These are phyloP conservation scores for Mycosphaerelloides madeirae DNA, from an alignment of 2,329 filamentous ascomycete species.

Conservation along the genomic window DNA sequence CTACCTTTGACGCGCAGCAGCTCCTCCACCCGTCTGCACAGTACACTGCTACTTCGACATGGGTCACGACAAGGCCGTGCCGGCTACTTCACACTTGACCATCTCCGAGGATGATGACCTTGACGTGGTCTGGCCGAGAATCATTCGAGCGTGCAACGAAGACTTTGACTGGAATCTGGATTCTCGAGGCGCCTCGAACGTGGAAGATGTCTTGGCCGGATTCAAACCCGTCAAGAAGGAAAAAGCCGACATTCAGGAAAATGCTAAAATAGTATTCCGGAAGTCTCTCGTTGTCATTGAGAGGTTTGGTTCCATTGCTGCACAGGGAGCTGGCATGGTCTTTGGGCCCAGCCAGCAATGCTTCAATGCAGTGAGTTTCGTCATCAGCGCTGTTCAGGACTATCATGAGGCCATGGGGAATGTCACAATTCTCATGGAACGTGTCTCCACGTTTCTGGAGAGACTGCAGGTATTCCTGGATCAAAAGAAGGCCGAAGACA, in stretches of 20 bases:
- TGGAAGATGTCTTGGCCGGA: constrained; percentile 7
- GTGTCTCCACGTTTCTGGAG: constrained; percentile 8
- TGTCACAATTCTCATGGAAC: constrained; percentile 6
- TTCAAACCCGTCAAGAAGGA: constrained; percentile 1
- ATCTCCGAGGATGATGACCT: constrained; percentile 3
- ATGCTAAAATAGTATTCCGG: constrained; percentile 6
- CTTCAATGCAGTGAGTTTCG: constrained; percentile 13
- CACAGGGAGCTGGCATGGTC: constrained; percentile 5
- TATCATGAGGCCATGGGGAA: constrained; percentile 12
- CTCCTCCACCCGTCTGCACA: too few relatives aligned
- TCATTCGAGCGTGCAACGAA: constrained; percentile 1
- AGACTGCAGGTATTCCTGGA: constrained; percentile 6
- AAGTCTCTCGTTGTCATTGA: constrained; percentile 3
- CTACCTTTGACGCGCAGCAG: too few relatives aligned
- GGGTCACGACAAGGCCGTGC: too few relatives aligned
- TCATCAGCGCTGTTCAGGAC: constrained; percentile 9
- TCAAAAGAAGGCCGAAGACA: constrained; percentile 1
- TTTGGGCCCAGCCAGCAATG: constrained; percentile 5
- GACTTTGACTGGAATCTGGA: constrained; percentile 5
- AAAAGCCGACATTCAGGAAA: constrained; percentile 2
- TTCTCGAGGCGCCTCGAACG: background rate
- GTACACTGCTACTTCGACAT: too few relatives aligned
- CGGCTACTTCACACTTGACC: too few relatives aligned
- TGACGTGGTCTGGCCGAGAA: constrained; percentile 5
- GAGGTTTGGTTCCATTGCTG: constrained; percentile 5